Conservation (phyloP, 179 eudicot species). For the Silene noctiflora region DNA sequence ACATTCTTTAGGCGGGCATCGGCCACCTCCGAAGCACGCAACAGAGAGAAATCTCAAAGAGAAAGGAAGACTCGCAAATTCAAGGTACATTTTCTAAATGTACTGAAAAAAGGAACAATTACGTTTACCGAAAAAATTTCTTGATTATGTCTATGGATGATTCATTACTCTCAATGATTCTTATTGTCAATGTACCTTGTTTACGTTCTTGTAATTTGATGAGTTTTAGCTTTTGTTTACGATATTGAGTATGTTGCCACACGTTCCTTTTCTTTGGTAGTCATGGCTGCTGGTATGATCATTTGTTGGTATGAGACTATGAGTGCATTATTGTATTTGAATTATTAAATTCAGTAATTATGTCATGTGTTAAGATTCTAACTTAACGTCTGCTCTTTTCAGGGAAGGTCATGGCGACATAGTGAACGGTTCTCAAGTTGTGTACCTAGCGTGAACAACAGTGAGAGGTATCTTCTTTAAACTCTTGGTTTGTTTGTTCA, state of each 20-base stretch:
- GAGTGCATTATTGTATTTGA: not conserved
- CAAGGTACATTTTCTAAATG: slow-evolving; percentile 46
- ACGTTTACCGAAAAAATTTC: not conserved
- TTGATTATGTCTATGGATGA: not conserved
- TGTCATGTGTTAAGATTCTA: not conserved
- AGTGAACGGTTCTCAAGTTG: slow-evolving; percentile 4
- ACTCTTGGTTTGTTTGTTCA: not conserved
- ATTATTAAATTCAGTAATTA: not conserved
- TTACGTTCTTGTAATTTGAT: not conserved
- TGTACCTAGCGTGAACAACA: not conserved
- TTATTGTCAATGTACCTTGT: not conserved
- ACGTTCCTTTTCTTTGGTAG: not conserved
- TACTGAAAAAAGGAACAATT: not conserved
- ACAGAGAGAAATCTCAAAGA: slow-evolving; percentile 36
- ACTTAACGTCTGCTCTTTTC: not conserved
- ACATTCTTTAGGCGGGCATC: slow-evolving; percentile 77
- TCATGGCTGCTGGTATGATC: not conserved
- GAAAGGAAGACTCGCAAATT: slow-evolving; percentile 54
- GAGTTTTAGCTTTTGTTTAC: not conserved
- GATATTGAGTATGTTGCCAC: not conserved
- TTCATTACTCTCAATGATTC: not conserved
- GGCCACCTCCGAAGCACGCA: slow-evolving; percentile 38
- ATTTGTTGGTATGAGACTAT: not conserved
- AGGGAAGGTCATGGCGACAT: slow-evolving; percentile 10
- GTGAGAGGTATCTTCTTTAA: not conserved